phyloP scores from a whole-genome alignment of 352 stramenopile species.

The Pythium volutum region DNA sequence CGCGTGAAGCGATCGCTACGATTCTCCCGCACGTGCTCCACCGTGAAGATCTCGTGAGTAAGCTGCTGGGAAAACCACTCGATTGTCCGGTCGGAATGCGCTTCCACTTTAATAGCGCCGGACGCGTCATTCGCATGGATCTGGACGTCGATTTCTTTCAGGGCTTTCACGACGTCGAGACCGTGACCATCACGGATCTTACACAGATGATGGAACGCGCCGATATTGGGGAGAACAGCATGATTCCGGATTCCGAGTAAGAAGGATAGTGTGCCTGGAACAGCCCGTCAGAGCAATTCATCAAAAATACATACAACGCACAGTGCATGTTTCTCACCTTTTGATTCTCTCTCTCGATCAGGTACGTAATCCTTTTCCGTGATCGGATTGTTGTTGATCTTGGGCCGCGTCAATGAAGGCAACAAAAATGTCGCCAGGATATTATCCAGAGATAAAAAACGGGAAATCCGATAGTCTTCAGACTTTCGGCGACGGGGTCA shows the following conservation, averaged over 20 bases:
- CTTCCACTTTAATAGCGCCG: constrained; percentile 5
- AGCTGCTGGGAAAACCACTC: not conserved
- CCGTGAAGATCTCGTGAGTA: constrained; percentile 3
- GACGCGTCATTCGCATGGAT: constrained; percentile 4
- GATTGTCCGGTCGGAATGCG: not conserved
- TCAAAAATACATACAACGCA: no score
- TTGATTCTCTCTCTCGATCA: no score
- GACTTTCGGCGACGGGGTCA: no score
- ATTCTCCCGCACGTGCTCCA: not conserved
- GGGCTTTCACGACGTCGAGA: not conserved
- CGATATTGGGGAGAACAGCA: constrained; percentile 7
- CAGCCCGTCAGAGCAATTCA: no score
- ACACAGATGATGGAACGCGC: constrained; percentile 1
- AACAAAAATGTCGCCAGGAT: no score
- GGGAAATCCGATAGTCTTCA: no score
- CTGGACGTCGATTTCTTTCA: constrained; percentile 3
- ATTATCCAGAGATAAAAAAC: no score
- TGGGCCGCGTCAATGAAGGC: no score
- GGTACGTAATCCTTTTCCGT: no score
- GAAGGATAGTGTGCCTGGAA: not conserved
- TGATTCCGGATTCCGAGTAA: not conserved
- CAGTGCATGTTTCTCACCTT: no score
- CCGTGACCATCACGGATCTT: not conserved
- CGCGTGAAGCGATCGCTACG: not conserved
- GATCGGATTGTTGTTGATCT: no score